Percentiles rank a stretch among this genome's conserved stretches.
Evolutionary conservation across 345 rosid genomes (phyloP).

Genomic region (Excoecaria cochinchinensis): DNA sequence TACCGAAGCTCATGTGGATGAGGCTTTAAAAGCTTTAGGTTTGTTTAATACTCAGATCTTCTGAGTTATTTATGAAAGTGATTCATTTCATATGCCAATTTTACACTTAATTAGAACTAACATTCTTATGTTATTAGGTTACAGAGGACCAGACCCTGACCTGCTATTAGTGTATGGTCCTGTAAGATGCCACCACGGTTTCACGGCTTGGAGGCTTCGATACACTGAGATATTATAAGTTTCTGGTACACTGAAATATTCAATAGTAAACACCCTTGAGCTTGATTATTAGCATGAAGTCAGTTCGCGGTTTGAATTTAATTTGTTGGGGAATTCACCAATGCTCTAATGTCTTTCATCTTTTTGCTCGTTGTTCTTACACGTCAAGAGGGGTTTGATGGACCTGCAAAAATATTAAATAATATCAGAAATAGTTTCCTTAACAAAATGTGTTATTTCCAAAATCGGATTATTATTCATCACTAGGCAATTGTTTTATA

Average conservation of each 20-base stretch:
- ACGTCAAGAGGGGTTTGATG: no score
- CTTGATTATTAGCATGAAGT: not conserved
- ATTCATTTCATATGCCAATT: slow-evolving; percentile 11
- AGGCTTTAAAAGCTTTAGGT: slow-evolving; percentile 73
- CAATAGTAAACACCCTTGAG: not conserved
- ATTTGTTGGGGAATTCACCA: not conserved
- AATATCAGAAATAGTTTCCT: no score
- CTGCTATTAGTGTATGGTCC: no score
- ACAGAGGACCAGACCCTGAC: slow-evolving; percentile 56
- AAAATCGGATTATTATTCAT: no score
- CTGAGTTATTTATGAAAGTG: not conserved
- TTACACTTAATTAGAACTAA: slow-evolving; percentile 2
- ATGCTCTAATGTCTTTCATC: not conserved
- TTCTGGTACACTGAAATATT: slow-evolving; percentile 14
- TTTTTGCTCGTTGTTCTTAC: not conserved
- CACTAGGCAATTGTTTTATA: no score
- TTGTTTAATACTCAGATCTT: slow-evolving; percentile 32
- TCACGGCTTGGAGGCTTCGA: slow-evolving; percentile 90
- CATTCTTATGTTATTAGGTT: slow-evolving; percentile 46
- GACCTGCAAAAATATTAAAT: no score
- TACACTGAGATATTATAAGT: slow-evolving; percentile 86
- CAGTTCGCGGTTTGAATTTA: no score
- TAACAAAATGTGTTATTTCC: no score
- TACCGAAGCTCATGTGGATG: slow-evolving; percentile 64
- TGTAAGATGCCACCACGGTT: slow-evolving; percentile 91